These are phyloP conservation scores for Fragilaria crotonensis DNA, from an alignment of 108 stramenopile genomes.

Conservation along the genomic window DNA sequence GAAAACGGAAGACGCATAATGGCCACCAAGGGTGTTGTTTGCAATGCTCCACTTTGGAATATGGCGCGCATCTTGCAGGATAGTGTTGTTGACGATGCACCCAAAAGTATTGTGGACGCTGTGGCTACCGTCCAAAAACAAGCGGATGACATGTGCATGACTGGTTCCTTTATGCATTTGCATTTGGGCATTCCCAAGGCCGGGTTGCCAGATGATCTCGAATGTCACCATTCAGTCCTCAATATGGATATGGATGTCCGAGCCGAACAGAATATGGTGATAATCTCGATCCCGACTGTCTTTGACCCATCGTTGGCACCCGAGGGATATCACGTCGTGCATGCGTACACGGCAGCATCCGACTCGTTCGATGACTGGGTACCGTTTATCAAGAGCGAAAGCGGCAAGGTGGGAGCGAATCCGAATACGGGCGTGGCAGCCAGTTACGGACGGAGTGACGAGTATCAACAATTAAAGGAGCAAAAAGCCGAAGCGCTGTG, in stretches of 20 bases:
- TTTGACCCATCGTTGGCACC: constrained; percentile 83
- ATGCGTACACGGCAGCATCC: constrained; percentile 84
- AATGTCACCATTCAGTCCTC: constrained; percentile 83
- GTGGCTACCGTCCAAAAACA: constrained; percentile 38
- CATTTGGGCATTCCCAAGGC: constrained; percentile 79
- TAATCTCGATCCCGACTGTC: constrained; percentile 79
- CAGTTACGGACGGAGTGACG: constrained; percentile 39
- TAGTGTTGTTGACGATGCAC: constrained; percentile 19
- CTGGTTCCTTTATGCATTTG: constrained; percentile 84
- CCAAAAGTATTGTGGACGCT: constrained; percentile 12
- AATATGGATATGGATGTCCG: constrained; percentile 55
- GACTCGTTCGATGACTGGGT: constrained; percentile 76
- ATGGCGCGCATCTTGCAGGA: constrained; percentile 61
- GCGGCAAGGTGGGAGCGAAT: constrained; percentile 47
- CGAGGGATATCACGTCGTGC: constrained; percentile 81
- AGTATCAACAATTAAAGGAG: constrained; percentile 61
- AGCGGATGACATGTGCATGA: constrained; percentile 60
- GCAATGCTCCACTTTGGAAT: constrained; percentile 84
- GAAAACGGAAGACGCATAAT: constrained; percentile 48
- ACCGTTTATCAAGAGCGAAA: constrained; percentile 36
- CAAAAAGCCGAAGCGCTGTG: constrained; percentile 79
- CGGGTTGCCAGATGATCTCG: constrained; percentile 56
- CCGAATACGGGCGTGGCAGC: constrained; percentile 35
- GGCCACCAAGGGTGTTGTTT: constrained; percentile 69
- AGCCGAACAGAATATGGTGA: constrained; percentile 76